These are phyloP conservation scores for Talaromyces verruculosus DNA, from an alignment of 2,329 filamentous ascomycete genomes.

Conservation along the genomic window DNA sequence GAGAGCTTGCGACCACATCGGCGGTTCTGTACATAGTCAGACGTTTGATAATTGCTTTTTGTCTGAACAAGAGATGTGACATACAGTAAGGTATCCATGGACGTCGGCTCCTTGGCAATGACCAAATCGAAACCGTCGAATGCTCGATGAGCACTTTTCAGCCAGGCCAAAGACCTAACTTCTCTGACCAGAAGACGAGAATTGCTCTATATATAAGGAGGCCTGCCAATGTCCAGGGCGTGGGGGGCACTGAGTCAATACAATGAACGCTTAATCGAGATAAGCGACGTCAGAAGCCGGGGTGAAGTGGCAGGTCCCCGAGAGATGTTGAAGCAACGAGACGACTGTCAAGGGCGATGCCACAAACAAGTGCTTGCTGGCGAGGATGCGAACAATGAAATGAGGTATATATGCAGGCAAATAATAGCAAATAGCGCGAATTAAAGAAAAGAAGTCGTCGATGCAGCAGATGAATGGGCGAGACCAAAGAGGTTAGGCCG, in stretches of 20 bases:
- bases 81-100: conserved; percentile 53
- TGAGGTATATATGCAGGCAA: background rate
- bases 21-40: conserved; percentile 65
- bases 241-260: conserved; percentile 8
- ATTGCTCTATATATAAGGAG: background rate
- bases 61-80: background rate
- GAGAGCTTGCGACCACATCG: conserved; percentile 86
- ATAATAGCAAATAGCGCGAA: background rate
- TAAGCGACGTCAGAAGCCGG: conserved; percentile 13
- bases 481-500: background rate
- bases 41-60: background rate
- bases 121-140: background rate
- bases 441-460: conserved; percentile 1
- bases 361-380: background rate
- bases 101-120: conserved; percentile 11
- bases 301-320: conserved; percentile 5
- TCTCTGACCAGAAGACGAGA: background rate
- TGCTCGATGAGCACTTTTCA: conserved; percentile 2
- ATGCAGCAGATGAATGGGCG: background rate
- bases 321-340: background rate
- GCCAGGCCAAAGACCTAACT: background rate
- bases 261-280: background rate
- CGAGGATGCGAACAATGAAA: background rate
- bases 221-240: background rate
- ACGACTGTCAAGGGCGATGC: background rate